Evolutionary conservation across 345 rosid species (phyloP).

Genomic region (Pistacia atlantica): DNA sequence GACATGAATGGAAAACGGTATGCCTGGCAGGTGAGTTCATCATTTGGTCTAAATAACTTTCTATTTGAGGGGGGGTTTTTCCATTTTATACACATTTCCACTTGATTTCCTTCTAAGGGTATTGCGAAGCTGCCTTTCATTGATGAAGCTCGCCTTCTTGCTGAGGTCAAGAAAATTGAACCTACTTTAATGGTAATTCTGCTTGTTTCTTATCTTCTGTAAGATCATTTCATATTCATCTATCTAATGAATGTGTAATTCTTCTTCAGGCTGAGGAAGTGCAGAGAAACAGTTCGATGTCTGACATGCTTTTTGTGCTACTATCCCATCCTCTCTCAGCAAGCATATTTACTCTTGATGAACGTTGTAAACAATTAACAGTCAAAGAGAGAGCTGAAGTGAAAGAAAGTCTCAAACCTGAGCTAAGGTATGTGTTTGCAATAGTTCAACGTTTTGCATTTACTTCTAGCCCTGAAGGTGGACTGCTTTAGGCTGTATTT

Average conservation of each 20-base stretch:
- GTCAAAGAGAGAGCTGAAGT: slow-evolving; percentile 43
- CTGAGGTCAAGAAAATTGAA: slow-evolving; percentile 63
- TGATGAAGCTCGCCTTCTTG: slow-evolving; percentile 83
- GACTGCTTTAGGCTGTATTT: not conserved
- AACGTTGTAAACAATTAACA: slow-evolving; percentile 51
- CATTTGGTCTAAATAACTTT: not conserved
- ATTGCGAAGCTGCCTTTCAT: slow-evolving; percentile 88
- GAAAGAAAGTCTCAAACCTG: slow-evolving; percentile 61
- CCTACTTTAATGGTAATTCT: slow-evolving; percentile 65
- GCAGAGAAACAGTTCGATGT: slow-evolving; percentile 72
- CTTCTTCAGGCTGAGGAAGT: slow-evolving; percentile 71
- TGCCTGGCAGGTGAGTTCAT: slow-evolving; percentile 77
- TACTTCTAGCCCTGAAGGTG: not conserved
- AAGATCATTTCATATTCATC: slow-evolving; percentile 5
- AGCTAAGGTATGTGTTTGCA: slow-evolving; percentile 64
- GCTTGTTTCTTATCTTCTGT: not conserved
- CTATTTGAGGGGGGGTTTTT: not conserved
- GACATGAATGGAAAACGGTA: slow-evolving; percentile 95
- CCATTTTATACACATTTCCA: not conserved
- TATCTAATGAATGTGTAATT: slow-evolving; percentile 2
- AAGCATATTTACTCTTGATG: slow-evolving; percentile 66
- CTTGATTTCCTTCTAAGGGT: slow-evolving; percentile 50
- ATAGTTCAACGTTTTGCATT: not conserved
- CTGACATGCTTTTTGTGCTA: slow-evolving; percentile 78
- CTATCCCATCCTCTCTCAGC: slow-evolving; percentile 77